Evolutionary conservation across 1,284 basidiomycete species (phyloP).

Genomic region (Tilletia caries): DNA sequence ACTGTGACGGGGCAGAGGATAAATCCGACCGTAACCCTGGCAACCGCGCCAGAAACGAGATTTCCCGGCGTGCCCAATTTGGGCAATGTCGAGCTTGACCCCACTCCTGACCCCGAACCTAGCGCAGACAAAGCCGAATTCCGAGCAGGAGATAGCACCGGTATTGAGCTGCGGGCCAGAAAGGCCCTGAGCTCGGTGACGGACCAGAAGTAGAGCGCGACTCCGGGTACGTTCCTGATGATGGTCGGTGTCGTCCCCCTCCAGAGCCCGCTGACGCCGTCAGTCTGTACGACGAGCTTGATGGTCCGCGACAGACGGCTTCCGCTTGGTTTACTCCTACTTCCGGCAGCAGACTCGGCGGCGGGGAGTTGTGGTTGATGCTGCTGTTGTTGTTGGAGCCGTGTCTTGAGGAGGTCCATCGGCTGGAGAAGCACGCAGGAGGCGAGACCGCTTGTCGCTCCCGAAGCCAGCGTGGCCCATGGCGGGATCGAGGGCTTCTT

Average conservation of each 20-base stretch:
- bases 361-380: not conserved
- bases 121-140: constrained; percentile 79
- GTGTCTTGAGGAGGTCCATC: constrained; percentile 51
- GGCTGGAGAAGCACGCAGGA: constrained; percentile 51
- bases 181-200: constrained; percentile 42
- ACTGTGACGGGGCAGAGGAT: constrained; percentile 88
- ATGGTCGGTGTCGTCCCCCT: constrained; percentile 49
- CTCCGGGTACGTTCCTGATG: constrained; percentile 50
- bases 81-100: constrained; percentile 30
- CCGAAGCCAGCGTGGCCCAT: constrained; percentile 44
- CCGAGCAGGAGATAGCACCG: constrained; percentile 54
- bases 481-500: constrained; percentile 26
- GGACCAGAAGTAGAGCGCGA: constrained; percentile 52
- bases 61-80: constrained; percentile 78
- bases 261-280: constrained; percentile 47
- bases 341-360: not conserved
- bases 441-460: constrained; percentile 44
- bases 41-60: constrained; percentile 79
- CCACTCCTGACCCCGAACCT: constrained; percentile 59
- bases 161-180: constrained; percentile 35
- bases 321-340: not conserved
- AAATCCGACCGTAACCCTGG: constrained; percentile 80
- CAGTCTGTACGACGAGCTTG: constrained; percentile 26
- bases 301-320: constrained; percentile 26
- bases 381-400: constrained; percentile 38